Conservation (phyloP, 371 early-diverging fungal species). For the Batkoa obscura region DNA sequence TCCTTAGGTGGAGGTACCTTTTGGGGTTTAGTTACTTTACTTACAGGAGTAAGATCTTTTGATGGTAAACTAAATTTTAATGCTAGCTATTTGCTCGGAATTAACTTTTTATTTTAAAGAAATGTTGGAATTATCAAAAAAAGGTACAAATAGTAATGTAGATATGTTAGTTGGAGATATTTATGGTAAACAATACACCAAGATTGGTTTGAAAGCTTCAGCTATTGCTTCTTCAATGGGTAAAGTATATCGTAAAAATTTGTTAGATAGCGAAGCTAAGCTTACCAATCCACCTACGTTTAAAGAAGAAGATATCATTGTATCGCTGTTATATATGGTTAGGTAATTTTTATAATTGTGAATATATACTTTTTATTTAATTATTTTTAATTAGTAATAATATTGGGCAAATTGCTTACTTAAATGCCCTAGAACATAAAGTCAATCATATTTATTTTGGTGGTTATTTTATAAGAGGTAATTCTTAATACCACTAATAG, state of each 20-base stretch:
- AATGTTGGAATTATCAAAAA: slow-evolving; percentile 82
- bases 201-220: slow-evolving; percentile 71
- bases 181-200: slow-evolving; percentile 74
- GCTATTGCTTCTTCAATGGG: slow-evolving; percentile 91
- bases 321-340: slow-evolving; percentile 77
- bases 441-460: slow-evolving; percentile 83
- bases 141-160: slow-evolving; percentile 82
- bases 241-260: slow-evolving; percentile 74
- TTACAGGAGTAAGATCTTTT: slow-evolving; percentile 67
- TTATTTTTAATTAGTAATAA: slow-evolving; percentile 52
- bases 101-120: slow-evolving; percentile 20
- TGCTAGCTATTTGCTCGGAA: no score
- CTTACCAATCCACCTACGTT: slow-evolving; percentile 37
- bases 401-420: slow-evolving; percentile 93
- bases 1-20: slow-evolving; percentile 96
- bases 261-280: slow-evolving; percentile 33
- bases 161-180: slow-evolving; percentile 93
- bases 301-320: slow-evolving; percentile 59
- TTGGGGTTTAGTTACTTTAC: slow-evolving; percentile 77
- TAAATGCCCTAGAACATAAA: slow-evolving; percentile 86
- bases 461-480: slow-evolving; percentile 88
- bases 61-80: slow-evolving; percentile 39
- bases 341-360: slow-evolving; percentile 20
- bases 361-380: neutral
- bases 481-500: neutral